These are phyloP conservation scores for Borovskyia barvae DNA, from an alignment of 208 protist genomes.

Conservation along the genomic window DNA sequence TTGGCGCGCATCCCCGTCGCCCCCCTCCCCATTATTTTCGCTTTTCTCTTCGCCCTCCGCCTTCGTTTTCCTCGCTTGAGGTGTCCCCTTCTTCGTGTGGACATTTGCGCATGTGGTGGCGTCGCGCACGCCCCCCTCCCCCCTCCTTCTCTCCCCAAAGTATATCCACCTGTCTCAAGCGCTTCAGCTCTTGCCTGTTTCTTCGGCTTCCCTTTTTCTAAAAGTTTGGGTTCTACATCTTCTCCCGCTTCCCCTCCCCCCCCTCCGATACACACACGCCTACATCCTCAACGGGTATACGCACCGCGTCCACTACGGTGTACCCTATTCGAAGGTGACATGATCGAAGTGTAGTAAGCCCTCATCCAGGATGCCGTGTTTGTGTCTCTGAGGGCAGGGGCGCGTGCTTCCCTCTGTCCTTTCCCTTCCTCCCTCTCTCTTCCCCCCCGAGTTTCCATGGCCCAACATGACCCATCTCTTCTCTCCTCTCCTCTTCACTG, in stretches of 20 bases:
- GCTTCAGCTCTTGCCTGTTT: not conserved
- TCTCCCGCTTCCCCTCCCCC: constrained; percentile 12
- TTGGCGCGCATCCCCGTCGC: no score
- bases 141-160: no score
- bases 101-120: no score
- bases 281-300: no score
- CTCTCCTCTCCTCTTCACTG: constrained; percentile 6
- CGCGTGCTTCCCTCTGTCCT: not conserved
- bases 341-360: not conserved
- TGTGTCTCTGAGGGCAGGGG: not conserved
- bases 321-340: not conserved
- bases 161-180: not conserved
- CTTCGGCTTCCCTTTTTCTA: not conserved
- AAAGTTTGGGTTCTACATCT: not conserved
- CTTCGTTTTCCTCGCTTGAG: no score
- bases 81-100: no score
- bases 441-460: not conserved
- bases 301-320: not conserved
- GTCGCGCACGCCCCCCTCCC: no score
- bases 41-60: no score
- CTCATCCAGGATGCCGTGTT: not conserved
- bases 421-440: not conserved
- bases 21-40: no score
- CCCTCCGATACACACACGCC: not conserved
- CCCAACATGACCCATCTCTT: not conserved